Evolutionary conservation across 2,329 filamentous ascomycete genomes (phyloP).

Genomic region (Diaporthe destruens): DNA sequence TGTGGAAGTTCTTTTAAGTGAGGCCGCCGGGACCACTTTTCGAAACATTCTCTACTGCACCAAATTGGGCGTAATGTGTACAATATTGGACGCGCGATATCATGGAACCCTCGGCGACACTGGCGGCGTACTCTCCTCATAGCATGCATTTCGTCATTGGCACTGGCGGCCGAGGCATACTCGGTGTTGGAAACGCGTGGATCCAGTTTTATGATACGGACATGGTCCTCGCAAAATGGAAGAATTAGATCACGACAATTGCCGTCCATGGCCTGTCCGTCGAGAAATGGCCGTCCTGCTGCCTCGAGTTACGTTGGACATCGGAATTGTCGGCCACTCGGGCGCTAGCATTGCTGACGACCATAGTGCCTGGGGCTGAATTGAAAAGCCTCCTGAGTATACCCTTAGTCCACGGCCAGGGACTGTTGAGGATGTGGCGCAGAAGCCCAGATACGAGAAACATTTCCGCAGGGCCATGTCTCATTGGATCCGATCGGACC

Average conservation of each 20-base stretch:
- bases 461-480: constrained; percentile 4
- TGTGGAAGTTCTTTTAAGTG: constrained; percentile 52
- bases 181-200: neutral
- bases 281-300: neutral
- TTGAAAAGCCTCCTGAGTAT: neutral
- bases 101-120: constrained; percentile 4
- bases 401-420: too few species aligned
- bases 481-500: neutral
- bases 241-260: neutral
- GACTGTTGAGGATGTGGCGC: constrained; percentile 9
- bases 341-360: neutral
- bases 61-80: neutral
- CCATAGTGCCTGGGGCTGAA: constrained; percentile 3
- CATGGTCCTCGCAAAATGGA: constrained; percentile 8
- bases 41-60: neutral
- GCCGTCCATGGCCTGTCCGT: too few species aligned
- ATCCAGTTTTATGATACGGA: constrained; percentile 11
- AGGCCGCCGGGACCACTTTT: neutral
- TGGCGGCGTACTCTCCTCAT: constrained; percentile 24
- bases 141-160: constrained; percentile 8
- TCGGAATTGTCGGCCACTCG: neutral
- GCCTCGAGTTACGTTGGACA: neutral
- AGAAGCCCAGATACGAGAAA: constrained; percentile 24
- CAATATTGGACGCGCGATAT: constrained; percentile 16
- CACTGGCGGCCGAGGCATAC: neutral